Evolutionary conservation across 495 filamentous ascomycete species (phyloP), one percentile per base, ranked within the genome.

Genomic region (Penicillium psychrofluorescens): DNA sequence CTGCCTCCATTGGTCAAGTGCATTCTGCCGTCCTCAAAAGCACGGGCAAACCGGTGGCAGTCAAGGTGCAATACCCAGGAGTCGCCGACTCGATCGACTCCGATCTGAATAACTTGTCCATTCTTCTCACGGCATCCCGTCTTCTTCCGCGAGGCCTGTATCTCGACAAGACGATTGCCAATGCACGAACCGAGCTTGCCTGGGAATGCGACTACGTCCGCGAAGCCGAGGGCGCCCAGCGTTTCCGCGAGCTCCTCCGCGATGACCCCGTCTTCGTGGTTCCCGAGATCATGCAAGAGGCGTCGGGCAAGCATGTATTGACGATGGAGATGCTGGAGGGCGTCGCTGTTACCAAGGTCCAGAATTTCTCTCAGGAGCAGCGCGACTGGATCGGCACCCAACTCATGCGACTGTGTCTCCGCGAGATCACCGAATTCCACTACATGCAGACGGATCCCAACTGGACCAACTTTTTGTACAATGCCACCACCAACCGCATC

Each of bases 371-470:
- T 6, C 94, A 96, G 60, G 72, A 73, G 28, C 86, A 95, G 55
- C 80, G 80, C 40, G 90, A 98, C 71, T 95, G 89, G 82, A 74
- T 77, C 44, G 92, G 92, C 38, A 92, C 86, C 2, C 87, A 96
- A 55, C 86, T 98, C 51, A 74, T 98, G 40, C 86, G 90, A 9
- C 78, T 98, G 12, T 96, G 92, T 57, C 77, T 98, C 31, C 85
- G 90, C 38, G 92, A 98, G 62, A 89, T 97, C 55, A 79, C 77
- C 43, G 87, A 95, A 54, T 98, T 95, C 73, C 78, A 72, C 35
- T 98, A 92, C 72, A 98, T 98, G 92, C 92, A 98, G 67, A 97
- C 92, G 22, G 92, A 98, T 66, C 92, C 92, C 13, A 98, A 98
- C 72, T 98, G 94, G 92, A 97, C 94, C n/a, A 98, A 98, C 59